phyloP scores from a whole-genome alignment of 139 green algal species.

The Pseudopediastrum boryanum region DNA sequence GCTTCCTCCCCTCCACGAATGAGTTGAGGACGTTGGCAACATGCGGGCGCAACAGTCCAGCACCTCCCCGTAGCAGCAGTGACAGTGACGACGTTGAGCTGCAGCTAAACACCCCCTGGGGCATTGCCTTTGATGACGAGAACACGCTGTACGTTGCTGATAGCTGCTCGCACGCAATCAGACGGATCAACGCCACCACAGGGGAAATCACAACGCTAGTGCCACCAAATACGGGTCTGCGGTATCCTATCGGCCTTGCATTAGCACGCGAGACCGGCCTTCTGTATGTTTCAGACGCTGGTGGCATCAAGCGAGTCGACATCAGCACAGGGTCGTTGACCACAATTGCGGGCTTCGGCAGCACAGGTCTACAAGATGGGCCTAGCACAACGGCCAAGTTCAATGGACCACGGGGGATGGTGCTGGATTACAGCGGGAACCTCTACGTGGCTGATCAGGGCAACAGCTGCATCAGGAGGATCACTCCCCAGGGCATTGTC shows the following conservation, averaged over 20 bases:
- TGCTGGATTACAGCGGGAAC: constrained; percentile 25
- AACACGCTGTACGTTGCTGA: constrained; percentile 30
- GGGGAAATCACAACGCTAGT: constrained; percentile 23
- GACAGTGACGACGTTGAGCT: background rate
- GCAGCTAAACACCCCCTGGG: constrained; percentile 25
- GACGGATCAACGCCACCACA: background rate
- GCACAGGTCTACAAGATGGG: constrained; percentile 23
- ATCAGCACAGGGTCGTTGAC: constrained; percentile 5
- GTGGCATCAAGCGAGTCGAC: constrained; percentile 31
- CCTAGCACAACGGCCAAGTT: constrained; percentile 26
- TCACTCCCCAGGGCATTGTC: constrained; percentile 21
- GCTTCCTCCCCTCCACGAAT: constrained; percentile 13
- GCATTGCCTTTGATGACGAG: constrained; percentile 14
- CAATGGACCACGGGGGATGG: constrained; percentile 17
- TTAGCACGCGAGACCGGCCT: background rate
- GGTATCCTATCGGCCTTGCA: constrained; percentile 27
- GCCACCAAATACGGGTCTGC: constrained; percentile 2
- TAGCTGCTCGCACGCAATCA: constrained; percentile 22
- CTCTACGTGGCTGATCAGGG: constrained; percentile 25
- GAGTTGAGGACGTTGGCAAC: constrained; percentile 13
- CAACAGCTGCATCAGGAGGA: constrained; percentile 24
- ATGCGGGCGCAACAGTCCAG: background rate
- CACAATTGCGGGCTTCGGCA: constrained; percentile 18
- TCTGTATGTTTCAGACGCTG: constrained; percentile 29
- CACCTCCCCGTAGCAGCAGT: background rate